Percentiles rank a stretch among this genome's conserved stretches.
These are phyloP conservation scores for Paraphaeosphaeria minitans DNA, from an alignment of 2,329 filamentous ascomycete genomes.

Conservation along the genomic window DNA sequence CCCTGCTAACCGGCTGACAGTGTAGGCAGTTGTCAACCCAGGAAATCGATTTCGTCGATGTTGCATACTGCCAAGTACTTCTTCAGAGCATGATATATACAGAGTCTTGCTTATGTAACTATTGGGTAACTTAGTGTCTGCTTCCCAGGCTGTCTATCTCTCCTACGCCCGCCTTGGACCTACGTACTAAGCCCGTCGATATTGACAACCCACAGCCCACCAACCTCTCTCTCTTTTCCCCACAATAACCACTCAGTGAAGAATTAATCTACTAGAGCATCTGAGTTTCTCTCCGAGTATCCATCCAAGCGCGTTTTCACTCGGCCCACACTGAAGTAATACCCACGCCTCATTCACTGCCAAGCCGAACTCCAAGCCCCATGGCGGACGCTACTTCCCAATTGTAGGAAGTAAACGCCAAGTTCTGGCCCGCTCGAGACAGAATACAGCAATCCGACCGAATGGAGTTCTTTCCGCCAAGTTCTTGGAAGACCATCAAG, in stretches of 20 bases:
- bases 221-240: not conserved
- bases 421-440: not conserved
- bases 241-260: not conserved
- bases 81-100: not conserved
- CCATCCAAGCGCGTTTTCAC: not conserved
- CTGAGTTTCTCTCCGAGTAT: not conserved
- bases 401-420: not conserved
- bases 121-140: not conserved
- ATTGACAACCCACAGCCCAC: not conserved
- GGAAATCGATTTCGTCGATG: not conserved
- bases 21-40: not conserved
- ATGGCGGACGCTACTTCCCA: constrained; percentile 5
- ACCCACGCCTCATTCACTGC: constrained; percentile 14
- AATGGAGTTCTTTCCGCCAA: constrained; percentile 13
- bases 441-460: constrained; percentile 4
- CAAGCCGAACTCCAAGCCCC: constrained; percentile 20
- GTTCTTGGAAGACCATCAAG: constrained; percentile 30
- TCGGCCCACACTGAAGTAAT: not conserved
- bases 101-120: not conserved
- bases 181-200: not conserved
- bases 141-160: not conserved
- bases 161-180: not conserved
- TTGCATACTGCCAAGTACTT: not conserved
- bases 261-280: not conserved
- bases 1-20: not conserved